Evolutionary conservation across 2,329 filamentous ascomycete species (phyloP).

Genomic region (Fusarium sp.): DNA sequence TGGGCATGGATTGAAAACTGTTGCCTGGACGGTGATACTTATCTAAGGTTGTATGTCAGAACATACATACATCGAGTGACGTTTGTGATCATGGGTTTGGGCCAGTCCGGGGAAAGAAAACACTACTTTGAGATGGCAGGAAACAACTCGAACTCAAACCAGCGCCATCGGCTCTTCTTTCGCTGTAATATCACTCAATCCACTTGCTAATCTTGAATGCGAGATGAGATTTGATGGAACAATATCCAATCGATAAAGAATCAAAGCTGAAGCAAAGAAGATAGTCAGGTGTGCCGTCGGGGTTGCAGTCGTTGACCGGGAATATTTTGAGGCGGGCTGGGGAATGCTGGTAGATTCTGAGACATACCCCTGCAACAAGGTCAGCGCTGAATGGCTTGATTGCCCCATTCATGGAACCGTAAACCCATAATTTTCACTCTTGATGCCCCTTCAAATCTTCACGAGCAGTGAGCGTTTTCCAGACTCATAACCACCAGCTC

Average conservation of each 20-base stretch:
- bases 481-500: slow-evolving; percentile 18
- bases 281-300: slow-evolving; percentile 37
- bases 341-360: slow-evolving; percentile 46
- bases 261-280: slow-evolving; percentile 25
- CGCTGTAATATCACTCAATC: slow-evolving; percentile 42
- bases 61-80: background rate
- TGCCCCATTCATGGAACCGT: slow-evolving; percentile 19
- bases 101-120: slow-evolving; percentile 33
- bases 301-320: slow-evolving; percentile 37
- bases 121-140: slow-evolving; percentile 3
- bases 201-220: slow-evolving; percentile 42
- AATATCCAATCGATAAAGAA: slow-evolving; percentile 19
- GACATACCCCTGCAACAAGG: slow-evolving; percentile 34
- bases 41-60: slow-evolving; percentile 7
- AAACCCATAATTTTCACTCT: slow-evolving; percentile 23
- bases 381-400: slow-evolving; percentile 22
- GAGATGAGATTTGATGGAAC: slow-evolving; percentile 41
- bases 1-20: background rate
- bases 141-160: slow-evolving; percentile 26
- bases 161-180: slow-evolving; percentile 40
- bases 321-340: slow-evolving; percentile 36
- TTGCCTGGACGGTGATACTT: background rate
- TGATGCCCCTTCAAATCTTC: slow-evolving; percentile 40
- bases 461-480: slow-evolving; percentile 29
- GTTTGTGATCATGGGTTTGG: background rate